Evolutionary conservation across 257 asterid genomes (phyloP).

Genomic region (Capsicum pubescens): DNA sequence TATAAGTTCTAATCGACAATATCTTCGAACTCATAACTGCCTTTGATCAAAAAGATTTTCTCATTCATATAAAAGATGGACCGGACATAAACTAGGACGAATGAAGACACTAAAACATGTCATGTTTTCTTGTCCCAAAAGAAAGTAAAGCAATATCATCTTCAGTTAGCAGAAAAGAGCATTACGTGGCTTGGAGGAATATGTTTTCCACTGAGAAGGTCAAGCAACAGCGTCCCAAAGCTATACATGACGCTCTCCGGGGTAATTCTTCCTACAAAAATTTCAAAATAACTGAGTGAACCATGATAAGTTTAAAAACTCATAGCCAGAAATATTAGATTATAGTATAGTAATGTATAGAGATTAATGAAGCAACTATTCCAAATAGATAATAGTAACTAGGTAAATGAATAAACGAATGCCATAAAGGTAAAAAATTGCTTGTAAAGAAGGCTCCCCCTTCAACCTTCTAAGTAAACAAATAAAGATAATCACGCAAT

Average conservation of each 20-base stretch:
- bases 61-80: neutral
- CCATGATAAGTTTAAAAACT: neutral
- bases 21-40: constrained; percentile 13
- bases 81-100: neutral
- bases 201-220: constrained; percentile 94
- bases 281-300: constrained; percentile 23
- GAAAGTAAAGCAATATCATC: constrained; percentile 25
- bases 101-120: neutral
- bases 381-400: neutral
- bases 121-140: constrained; percentile 24
- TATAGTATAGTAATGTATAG: too few relatives aligned
- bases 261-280: constrained; percentile 76
- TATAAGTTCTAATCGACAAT: neutral
- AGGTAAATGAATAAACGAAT: constrained; percentile 14
- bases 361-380: neutral
- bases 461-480: constrained; percentile 8
- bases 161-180: constrained; percentile 37
- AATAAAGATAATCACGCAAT: constrained; percentile 15
- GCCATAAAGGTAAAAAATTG: constrained; percentile 19
- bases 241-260: constrained; percentile 92
- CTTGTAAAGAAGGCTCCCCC: neutral
- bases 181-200: constrained; percentile 97
- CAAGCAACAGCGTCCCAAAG: constrained; percentile 94
- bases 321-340: neutral
- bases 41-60: neutral